Evolutionary conservation across 495 filamentous ascomycete genomes (phyloP), one percentile per base, ranked within the genome.

Genomic region (Glarea lozoyensis): DNA sequence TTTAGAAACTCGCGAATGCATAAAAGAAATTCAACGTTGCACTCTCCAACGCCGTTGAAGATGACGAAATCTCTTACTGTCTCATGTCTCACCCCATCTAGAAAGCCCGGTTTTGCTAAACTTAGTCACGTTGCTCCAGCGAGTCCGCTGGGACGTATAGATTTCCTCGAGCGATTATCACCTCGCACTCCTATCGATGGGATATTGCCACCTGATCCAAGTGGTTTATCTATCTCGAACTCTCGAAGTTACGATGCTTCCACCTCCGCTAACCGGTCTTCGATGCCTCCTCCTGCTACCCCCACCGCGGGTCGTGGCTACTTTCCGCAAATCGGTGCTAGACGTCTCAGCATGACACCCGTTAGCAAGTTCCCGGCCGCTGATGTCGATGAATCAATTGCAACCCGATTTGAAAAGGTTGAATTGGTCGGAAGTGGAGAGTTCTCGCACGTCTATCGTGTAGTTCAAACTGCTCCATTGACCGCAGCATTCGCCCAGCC

Each of bases 371-470:
- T 73, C 55, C 59, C 69, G 35, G 69, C 73, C 23, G 64, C 77
- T 17, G 86, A 92, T 52, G 61, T 86, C 22, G 88, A 95, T 46
- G 69, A 74, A 5, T 68, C 66, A 23, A 60, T 95, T 34, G 76
- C 72, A 6, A 66, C 73, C 2, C 75, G 82, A 27, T 98, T 98
- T 56, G 76, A 79, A 16, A 79, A 76, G 33, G 78, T 87, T 9
- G 81, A 88, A 42, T 61, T 81, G 12, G 70, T 88, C 45, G 89
- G 90, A 23, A 83, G 76, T 34, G 92, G 92, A 27, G 89, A 94
- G 53, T 97, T 96, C 60, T 96, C 92, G 0, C 71, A 82, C 46
- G 92, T 98, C 10, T 98, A 86, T 60, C 79, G 82, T 18, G 92
- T 94, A 15, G 59, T 60, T 11, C 59, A 59, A 37, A 23, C 52